Evolutionary conservation across 768 basidiomycete genomes (phyloP).

Genomic region (Agrocybe pediades): DNA sequence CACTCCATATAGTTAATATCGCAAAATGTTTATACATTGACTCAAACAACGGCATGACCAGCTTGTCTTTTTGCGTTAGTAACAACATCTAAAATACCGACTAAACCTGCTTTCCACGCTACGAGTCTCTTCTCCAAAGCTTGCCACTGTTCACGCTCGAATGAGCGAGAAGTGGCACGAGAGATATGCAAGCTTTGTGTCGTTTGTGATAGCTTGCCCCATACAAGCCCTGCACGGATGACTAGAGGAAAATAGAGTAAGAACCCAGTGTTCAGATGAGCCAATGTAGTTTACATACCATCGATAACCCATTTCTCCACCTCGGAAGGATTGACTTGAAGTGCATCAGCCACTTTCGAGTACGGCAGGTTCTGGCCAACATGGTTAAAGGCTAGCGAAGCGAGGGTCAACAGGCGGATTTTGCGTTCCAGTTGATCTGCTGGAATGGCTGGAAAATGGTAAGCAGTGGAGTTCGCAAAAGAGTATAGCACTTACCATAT

Average conservation of each 20-base stretch:
- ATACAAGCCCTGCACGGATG: conserved; percentile 77
- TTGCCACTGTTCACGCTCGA: conserved; percentile 81
- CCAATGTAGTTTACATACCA: conserved; percentile 43
- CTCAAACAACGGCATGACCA: conserved; percentile 31
- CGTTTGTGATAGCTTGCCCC: conserved; percentile 84
- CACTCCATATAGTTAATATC: not conserved
- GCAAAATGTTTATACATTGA: conserved; percentile 8
- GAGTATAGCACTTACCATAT: conserved; percentile 47
- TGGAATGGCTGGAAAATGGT: conserved; percentile 9
- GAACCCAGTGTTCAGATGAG: not conserved
- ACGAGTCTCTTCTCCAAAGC: conserved; percentile 70
- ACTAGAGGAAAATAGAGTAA: conserved; percentile 41
- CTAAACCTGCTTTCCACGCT: conserved; percentile 78
- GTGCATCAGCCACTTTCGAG: conserved; percentile 60
- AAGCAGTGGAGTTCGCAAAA: not conserved
- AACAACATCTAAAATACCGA: conserved; percentile 71
- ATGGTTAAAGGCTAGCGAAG: conserved; percentile 76
- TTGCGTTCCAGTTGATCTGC: conserved; percentile 71
- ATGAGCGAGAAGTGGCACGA: conserved; percentile 73
- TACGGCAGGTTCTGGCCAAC: conserved; percentile 77
- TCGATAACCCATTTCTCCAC: conserved; percentile 91
- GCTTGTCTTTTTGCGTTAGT: conserved; percentile 52
- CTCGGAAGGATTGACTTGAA: conserved; percentile 63
- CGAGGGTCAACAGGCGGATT: conserved; percentile 75
- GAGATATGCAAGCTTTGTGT: conserved; percentile 72